Evolutionary conservation across 2,329 filamentous ascomycete genomes (phyloP).

Genomic region (Didymella exigua): DNA sequence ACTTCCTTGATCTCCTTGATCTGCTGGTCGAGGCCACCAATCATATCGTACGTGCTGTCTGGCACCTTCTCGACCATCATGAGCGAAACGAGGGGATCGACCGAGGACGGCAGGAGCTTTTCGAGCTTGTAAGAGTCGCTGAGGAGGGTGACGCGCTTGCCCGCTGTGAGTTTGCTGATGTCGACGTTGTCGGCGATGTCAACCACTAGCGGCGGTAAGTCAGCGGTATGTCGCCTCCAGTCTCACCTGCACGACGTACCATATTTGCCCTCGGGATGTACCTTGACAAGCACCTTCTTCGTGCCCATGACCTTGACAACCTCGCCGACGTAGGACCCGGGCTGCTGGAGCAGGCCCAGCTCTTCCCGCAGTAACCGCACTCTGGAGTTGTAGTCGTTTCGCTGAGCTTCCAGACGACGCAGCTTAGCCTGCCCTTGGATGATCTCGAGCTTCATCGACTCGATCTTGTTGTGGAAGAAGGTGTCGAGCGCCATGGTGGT

Average conservation of each 20-base stretch:
- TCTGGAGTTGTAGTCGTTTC: slow-evolving; percentile 98
- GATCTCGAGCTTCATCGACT: slow-evolving; percentile 99
- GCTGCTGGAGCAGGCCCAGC: slow-evolving; percentile 92
- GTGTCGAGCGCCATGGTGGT: slow-evolving; percentile 95
- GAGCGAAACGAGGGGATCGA: slow-evolving; percentile 96
- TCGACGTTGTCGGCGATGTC: slow-evolving; percentile 95
- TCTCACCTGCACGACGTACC: slow-evolving; percentile 61
- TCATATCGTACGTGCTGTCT: slow-evolving; percentile 99
- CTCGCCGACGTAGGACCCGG: slow-evolving; percentile 96
- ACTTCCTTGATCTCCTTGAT: slow-evolving; percentile 99
- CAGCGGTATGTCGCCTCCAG: not conserved
- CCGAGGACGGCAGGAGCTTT: slow-evolving; percentile 96
- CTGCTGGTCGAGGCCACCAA: slow-evolving; percentile 96
- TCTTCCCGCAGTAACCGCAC: slow-evolving; percentile 94
- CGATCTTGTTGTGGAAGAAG: slow-evolving; percentile 99
- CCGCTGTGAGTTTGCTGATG: slow-evolving; percentile 91
- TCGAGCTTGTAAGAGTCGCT: slow-evolving; percentile 99
- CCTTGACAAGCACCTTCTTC: slow-evolving; percentile 98
- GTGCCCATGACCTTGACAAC: slow-evolving; percentile 99
- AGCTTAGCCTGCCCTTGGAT: slow-evolving; percentile 97
- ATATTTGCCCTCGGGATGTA: slow-evolving; percentile 99
- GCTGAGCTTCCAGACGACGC: slow-evolving; percentile 92
- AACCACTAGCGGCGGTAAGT: slow-evolving; percentile 68
- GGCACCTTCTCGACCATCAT: slow-evolving; percentile 99
- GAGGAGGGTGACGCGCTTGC: slow-evolving; percentile 94